These are phyloP conservation scores for Colletotrichum karsti DNA, from an alignment of 2,329 filamentous ascomycete species.

Conservation along the genomic window DNA sequence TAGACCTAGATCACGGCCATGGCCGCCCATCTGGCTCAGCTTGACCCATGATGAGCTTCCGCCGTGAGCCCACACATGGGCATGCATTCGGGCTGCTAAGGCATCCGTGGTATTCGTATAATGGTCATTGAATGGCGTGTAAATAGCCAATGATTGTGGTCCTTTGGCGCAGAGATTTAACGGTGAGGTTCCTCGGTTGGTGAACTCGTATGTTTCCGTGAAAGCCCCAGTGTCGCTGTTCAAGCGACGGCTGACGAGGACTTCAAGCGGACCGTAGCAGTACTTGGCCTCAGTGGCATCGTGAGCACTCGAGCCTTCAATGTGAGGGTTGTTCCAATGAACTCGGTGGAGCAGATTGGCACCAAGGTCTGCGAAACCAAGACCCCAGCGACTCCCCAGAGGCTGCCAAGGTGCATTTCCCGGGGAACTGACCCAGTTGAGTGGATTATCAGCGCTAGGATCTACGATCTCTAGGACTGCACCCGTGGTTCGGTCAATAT, in stretches of 20 bases:
- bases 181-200: background rate
- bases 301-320: background rate
- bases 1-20: conserved; percentile 17
- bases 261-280: conserved; percentile 3
- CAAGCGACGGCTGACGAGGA: conserved; percentile 6
- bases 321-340: conserved; percentile 18
- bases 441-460: background rate
- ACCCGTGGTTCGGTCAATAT: conserved; percentile 12
- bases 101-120: conserved; percentile 26
- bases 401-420: conserved; percentile 27
- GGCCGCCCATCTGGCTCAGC: conserved; percentile 26
- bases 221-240: background rate
- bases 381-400: conserved; percentile 24
- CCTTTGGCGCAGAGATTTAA: conserved; percentile 6
- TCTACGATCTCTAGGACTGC: conserved; percentile 19
- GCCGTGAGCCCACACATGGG: conserved; percentile 23
- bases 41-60: conserved; percentile 24
- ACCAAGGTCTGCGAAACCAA: conserved; percentile 21
- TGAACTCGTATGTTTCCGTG: conserved; percentile 21
- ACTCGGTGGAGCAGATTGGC: conserved; percentile 6
- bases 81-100: conserved; percentile 7
- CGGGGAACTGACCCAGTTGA: conserved; percentile 27
- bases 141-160: conserved; percentile 20
- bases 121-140: conserved; percentile 27
- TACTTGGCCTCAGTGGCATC: background rate